A percentile compares a stretch with the other conserved stretches of the same genome.
Conservation (phyloP, 1,284 basidiomycete genomes). For the Ustilago hordei region DNA sequence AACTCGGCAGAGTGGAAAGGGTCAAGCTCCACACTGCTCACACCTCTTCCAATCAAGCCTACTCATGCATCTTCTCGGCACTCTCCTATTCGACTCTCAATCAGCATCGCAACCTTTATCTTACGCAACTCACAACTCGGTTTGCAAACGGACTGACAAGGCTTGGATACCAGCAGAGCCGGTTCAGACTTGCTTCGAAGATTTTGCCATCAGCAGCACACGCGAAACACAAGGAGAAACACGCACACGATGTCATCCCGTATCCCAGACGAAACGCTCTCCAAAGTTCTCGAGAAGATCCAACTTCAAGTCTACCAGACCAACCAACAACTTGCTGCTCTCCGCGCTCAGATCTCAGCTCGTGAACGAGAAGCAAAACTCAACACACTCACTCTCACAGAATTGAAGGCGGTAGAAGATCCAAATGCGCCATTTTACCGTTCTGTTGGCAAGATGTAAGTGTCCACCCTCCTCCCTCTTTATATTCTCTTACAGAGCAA, state of each 20-base stretch:
- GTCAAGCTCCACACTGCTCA: neutral
- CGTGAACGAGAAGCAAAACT: conserved; percentile 44
- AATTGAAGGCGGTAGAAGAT: conserved; percentile 34
- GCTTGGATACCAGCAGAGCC: neutral
- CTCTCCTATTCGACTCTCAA: neutral
- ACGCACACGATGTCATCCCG: conserved; percentile 15
- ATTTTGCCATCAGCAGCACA: neutral
- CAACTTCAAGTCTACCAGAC: conserved; percentile 45
- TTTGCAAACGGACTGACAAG: too few species aligned
- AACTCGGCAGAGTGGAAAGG: neutral
- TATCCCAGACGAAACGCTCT: conserved; percentile 44
- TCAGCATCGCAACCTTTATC: neutral
- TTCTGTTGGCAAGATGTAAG: conserved; percentile 45
- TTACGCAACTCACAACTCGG: neutral
- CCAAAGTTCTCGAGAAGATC: conserved; percentile 45
- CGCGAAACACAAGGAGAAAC: neutral
- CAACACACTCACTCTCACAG: conserved; percentile 34
- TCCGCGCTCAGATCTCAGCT: conserved; percentile 34
- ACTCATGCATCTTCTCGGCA: neutral
- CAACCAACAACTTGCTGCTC: conserved; percentile 36
- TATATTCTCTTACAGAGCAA: neutral
- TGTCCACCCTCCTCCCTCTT: neutral
- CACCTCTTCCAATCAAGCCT: neutral
- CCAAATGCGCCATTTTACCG: conserved; percentile 31
- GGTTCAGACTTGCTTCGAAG: neutral